phyloP scores from a whole-genome alignment of 129 eudicot species.

The Flaveria ramosissima region DNA sequence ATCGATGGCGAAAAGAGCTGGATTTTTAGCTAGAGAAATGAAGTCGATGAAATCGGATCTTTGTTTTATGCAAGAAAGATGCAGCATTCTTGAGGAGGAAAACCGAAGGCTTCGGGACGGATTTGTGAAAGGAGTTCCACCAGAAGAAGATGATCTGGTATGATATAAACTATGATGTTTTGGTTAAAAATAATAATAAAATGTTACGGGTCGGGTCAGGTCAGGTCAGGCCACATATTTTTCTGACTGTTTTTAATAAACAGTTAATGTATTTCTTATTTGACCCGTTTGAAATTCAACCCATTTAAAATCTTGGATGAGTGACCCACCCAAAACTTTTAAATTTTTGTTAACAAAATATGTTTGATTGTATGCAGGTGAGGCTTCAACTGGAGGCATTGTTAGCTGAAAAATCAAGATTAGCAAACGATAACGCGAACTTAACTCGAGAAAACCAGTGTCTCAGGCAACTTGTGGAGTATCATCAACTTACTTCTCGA shows the following conservation, averaged over 20 bases:
- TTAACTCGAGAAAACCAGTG: conserved; percentile 81
- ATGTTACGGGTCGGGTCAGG: not conserved
- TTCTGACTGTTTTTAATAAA: not conserved
- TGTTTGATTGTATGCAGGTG: conserved; percentile 44
- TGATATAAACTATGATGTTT: not conserved
- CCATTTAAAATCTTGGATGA: not conserved
- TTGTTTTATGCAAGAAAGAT: conserved; percentile 77
- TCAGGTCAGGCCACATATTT: not conserved
- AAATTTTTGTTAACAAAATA: not conserved
- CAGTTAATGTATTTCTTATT: not conserved
- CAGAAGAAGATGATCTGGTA: conserved; percentile 97
- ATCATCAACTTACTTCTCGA: conserved; percentile 71
- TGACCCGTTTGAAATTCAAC: not conserved
- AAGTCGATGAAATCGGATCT: conserved; percentile 80
- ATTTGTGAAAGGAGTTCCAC: conserved; percentile 62
- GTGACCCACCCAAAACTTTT: not conserved
- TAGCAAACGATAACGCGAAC: conserved; percentile 84
- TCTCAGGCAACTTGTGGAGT: conserved; percentile 88
- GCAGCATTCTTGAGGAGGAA: conserved; percentile 82
- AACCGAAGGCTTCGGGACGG: conserved; percentile 80
- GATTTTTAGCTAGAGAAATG: conserved; percentile 72
- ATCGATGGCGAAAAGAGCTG: conserved; percentile 83
- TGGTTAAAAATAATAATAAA: not conserved
- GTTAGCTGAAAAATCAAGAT: conserved; percentile 82
- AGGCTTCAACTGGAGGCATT: conserved; percentile 97